These are phyloP conservation scores for Mortierella sp. DNA, from an alignment of 371 early-diverging fungal genomes.

Conservation along the genomic window DNA sequence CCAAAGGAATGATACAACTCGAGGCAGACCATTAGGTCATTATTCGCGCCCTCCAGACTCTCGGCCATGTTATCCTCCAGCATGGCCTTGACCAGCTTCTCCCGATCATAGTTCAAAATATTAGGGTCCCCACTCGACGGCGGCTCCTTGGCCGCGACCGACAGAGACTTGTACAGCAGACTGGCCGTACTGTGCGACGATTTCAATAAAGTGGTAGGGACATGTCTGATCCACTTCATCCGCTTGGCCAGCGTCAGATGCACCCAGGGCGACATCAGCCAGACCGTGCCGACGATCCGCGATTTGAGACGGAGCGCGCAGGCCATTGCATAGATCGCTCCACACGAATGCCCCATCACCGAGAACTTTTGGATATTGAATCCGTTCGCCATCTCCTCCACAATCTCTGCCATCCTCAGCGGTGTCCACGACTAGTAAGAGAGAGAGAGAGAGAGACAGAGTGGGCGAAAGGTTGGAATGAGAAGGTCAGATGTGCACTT, in stretches of 20 bases:
- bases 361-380: constrained; percentile 57
- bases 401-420: constrained; percentile 47
- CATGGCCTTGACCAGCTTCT: constrained; percentile 53
- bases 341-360: constrained; percentile 58
- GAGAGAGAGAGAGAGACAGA: no score
- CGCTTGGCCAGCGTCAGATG: constrained; percentile 52
- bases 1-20: constrained; percentile 52
- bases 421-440: constrained; percentile 37
- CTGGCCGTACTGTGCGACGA: constrained; percentile 46
- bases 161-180: constrained; percentile 40
- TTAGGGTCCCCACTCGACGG: constrained; percentile 38
- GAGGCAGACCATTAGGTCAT: constrained; percentile 55
- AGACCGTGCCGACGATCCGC: constrained; percentile 53
- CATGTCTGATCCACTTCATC: constrained; percentile 57
- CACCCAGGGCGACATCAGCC: constrained; percentile 58
- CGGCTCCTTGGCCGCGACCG: constrained; percentile 52
- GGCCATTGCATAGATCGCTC: constrained; percentile 59
- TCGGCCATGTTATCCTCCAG: constrained; percentile 56
- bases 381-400: constrained; percentile 53
- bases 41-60: constrained; percentile 50
- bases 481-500: no score
- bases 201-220: constrained; percentile 50
- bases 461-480: no score
- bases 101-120: constrained; percentile 45
- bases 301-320: constrained; percentile 52